Percentiles rank a stretch among this genome's conserved stretches.
Conservation (phyloP, 345 rosid genomes). For the Citrus medica region DNA sequence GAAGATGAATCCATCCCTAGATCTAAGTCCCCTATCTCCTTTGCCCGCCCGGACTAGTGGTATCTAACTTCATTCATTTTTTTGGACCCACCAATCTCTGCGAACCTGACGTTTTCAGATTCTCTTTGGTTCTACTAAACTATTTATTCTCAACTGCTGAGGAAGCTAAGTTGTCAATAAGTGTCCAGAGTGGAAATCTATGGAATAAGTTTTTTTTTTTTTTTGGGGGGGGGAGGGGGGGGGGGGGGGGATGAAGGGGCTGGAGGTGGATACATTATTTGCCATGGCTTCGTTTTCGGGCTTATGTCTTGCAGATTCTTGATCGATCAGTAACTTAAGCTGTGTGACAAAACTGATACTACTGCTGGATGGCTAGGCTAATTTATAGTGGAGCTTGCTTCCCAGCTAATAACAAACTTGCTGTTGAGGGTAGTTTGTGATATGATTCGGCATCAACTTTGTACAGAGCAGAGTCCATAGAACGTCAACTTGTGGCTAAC, state of each 20-base stretch:
- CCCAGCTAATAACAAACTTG: slow-evolving; percentile 17
- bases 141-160: slow-evolving; percentile 19
- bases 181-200: slow-evolving; percentile 1
- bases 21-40: slow-evolving; percentile 43
- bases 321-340: slow-evolving; percentile 5
- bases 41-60: slow-evolving; percentile 33
- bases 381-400: slow-evolving; percentile 7
- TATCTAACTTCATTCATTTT: slow-evolving; percentile 12
- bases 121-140: slow-evolving; percentile 14
- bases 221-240: slow-evolving; percentile 1
- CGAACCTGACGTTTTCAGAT: slow-evolving; percentile 7
- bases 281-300: slow-evolving; percentile 7
- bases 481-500: slow-evolving; percentile 17
- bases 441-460: slow-evolving; percentile 18
- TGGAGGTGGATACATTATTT: slow-evolving; percentile 1
- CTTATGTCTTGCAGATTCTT: slow-evolving; percentile 4
- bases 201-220: slow-evolving; percentile 14
- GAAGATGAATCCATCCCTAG: slow-evolving; percentile 36
- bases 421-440: slow-evolving; percentile 2
- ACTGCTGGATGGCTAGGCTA: slow-evolving; percentile 7
- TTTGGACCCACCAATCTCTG: slow-evolving; percentile 9
- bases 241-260: slow-evolving; percentile 8
- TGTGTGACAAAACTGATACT: slow-evolving; percentile 9
- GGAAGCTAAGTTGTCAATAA: slow-evolving; percentile 24
- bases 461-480: slow-evolving; percentile 24